Conservation (phyloP, 169 alveolate species). For the Plasmodium cynomolgi region DNA sequence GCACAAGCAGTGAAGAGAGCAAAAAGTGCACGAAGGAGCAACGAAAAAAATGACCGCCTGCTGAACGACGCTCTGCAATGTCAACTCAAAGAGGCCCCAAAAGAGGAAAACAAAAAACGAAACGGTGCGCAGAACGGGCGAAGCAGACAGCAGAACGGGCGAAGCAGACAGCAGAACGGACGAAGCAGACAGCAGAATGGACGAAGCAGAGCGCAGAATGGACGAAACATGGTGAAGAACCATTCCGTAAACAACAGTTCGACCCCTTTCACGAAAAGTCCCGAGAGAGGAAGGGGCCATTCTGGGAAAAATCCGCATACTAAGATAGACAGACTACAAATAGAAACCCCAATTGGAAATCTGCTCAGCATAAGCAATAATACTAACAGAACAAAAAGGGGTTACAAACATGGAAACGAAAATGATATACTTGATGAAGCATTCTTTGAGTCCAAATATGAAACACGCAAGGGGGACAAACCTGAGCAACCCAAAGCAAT, state of each 20-base stretch:
- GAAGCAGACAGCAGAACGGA: not conserved
- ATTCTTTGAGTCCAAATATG: constrained; percentile 19
- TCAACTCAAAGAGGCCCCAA: not conserved
- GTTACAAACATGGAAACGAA: not conserved
- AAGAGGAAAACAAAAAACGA: not conserved
- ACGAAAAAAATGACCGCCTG: not conserved
- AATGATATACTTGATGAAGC: not conserved
- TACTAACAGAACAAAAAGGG: not conserved
- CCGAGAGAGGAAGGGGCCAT: not conserved
- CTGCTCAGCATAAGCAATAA: not conserved
- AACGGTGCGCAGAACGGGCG: too few relatives aligned
- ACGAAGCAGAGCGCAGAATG: not conserved
- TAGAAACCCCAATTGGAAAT: not conserved
- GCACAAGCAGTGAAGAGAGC: not conserved
- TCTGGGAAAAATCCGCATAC: not conserved
- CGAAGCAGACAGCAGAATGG: not conserved
- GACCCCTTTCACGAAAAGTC: not conserved
- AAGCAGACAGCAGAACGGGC: too few relatives aligned
- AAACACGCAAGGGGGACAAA: not conserved
- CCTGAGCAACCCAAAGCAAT: not conserved
- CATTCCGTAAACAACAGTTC: not conserved
- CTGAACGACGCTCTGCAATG: not conserved
- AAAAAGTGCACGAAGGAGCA: not conserved
- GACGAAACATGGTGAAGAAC: not conserved
- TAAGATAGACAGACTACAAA: not conserved